phyloP scores from a whole-genome alignment of 2,329 filamentous ascomycete species.

The Epichloe scottii region DNA sequence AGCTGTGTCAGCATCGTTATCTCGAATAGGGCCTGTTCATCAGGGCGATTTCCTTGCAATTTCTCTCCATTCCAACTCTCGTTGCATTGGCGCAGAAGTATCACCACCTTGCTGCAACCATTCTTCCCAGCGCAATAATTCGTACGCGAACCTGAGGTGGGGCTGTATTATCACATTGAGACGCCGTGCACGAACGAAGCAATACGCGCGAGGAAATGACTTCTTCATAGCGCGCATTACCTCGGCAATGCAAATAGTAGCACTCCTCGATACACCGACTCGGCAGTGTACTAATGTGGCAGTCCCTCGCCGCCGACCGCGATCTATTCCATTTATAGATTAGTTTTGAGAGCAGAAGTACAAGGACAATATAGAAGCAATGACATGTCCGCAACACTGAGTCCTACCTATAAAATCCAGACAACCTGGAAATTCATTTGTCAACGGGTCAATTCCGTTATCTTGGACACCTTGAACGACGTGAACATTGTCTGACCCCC shows the following conservation, averaged over 20 bases:
- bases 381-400: neutral
- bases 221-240: constrained; percentile 75
- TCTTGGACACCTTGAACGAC: constrained; percentile 82
- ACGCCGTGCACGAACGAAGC: constrained; percentile 82
- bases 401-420: constrained; percentile 75
- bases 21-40: constrained; percentile 93
- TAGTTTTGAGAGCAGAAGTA: neutral
- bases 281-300: constrained; percentile 93
- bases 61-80: constrained; percentile 85
- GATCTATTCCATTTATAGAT: constrained; percentile 40
- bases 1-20: constrained; percentile 20
- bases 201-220: constrained; percentile 87
- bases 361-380: neutral
- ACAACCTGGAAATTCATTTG: constrained; percentile 72
- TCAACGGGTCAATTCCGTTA: constrained; percentile 89
- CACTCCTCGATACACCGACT: constrained; percentile 87
- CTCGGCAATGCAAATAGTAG: constrained; percentile 97
- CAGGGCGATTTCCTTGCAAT: constrained; percentile 82
- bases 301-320: constrained; percentile 61
- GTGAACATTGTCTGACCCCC: constrained; percentile 69
- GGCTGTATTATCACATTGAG: constrained; percentile 98
- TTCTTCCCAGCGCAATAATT: constrained; percentile 94
- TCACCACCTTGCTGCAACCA: constrained; percentile 44
- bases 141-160: constrained; percentile 87
- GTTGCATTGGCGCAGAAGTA: constrained; percentile 35